phyloP scores from a whole-genome alignment of 78 protist genomes.

The Dictyostelium capitatum region DNA sequence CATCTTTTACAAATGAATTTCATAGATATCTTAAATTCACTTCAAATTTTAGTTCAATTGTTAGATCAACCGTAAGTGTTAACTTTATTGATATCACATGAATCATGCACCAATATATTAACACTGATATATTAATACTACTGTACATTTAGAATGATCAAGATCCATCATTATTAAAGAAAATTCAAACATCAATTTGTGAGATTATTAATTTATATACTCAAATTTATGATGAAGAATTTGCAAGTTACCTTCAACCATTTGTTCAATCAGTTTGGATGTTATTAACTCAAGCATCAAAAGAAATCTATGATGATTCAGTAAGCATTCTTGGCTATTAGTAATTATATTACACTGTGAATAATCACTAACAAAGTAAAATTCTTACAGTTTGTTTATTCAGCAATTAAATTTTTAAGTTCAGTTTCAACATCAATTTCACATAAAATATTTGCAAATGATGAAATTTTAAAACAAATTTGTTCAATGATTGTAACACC shows the following conservation, averaged over 20 bases:
- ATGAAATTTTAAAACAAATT: conserved; percentile 78
- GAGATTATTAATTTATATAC: conserved; percentile 71
- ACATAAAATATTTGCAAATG: conserved; percentile 80
- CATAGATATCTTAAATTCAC: conserved; percentile 9
- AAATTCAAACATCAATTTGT: conserved; percentile 83
- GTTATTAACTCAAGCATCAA: conserved; percentile 32
- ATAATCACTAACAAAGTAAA: not conserved
- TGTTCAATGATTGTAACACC: conserved; percentile 92
- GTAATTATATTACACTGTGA: too few species aligned
- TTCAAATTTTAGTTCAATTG: not conserved
- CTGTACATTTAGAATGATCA: not conserved
- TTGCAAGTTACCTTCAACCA: conserved; percentile 72
- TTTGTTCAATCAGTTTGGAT: conserved; percentile 81
- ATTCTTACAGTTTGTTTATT: conserved; percentile 69
- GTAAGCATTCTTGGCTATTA: conserved; percentile 36
- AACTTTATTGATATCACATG: not conserved
- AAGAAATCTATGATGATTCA: conserved; percentile 49
- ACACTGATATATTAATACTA: not conserved
- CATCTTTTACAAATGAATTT: conserved; percentile 73
- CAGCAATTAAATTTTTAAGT: conserved; percentile 90
- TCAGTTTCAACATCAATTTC: conserved; percentile 79
- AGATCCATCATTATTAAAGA: conserved; percentile 36
- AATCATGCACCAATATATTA: not conserved
- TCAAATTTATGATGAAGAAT: conserved; percentile 87
- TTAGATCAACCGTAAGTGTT: conserved; percentile 25